Evolutionary conservation across 2,329 filamentous ascomycete species (phyloP), one percentile per base, ranked within the genome.

Genomic region (Capronia epimyces): DNA sequence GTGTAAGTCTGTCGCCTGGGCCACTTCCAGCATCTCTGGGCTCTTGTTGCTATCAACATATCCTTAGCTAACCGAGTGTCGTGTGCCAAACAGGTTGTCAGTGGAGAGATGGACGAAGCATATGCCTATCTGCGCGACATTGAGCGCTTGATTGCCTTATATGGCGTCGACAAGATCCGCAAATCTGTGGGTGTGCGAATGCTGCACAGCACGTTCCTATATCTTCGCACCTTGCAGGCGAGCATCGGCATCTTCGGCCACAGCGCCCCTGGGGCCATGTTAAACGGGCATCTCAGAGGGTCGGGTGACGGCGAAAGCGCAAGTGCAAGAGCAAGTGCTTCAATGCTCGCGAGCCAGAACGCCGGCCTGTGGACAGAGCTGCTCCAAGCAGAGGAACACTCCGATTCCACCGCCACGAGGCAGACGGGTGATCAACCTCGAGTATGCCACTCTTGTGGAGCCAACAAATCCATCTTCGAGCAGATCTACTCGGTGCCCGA

Each of bases 141-240:
- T 3, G 29, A 50, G 27, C 16, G 27, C 3, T n/a, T 50, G n/a
- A 44, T 50, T 12, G 21, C n/a, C 1, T 15, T 21, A 20, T 18
- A 29, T 22, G 15, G 41, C 1, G n/a, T 21, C 3, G n/a, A 22
- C 15, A 31, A 44, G 3, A n/a, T 39, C 16, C 29, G 13, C 20
- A 44, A 22, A 29, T 50, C 47, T 9, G 20, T 20, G 27, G 43
- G 16, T 9, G 34, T 50, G n/a, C 47, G 27, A 39, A 50, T 44
- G 40, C 41, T 50, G 15, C 41, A 50, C 31, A 50, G 47, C 27
- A 50, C 41, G 3, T 50, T 32, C 39, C 29, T 50, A 5, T 50
- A 44, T 21, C 41, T 50, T 12, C 21, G 40, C 20, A 44, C 41
- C 15, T n/a, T 50, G 3, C 27, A 50, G 21, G 47, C 16, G 10